Base-by-base conservation (phyloP, 805 yeast genomes). In the Wickerhamiella shivajii region DNA sequence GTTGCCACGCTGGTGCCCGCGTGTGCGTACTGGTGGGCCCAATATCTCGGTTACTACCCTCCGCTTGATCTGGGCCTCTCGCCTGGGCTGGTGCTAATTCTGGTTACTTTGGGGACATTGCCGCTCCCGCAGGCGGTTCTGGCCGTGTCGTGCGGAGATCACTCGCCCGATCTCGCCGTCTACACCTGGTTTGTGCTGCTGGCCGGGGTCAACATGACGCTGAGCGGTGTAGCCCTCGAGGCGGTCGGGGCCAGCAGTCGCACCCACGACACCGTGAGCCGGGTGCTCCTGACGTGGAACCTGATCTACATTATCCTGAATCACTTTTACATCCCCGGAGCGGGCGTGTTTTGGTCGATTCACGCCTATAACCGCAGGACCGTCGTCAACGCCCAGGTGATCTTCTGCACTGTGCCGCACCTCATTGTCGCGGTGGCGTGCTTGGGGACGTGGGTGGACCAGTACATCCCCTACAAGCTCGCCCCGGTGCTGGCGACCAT, bases 11-110 rank as follows among this genome's bases (percentile, higher is more conserved):
- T n/a, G 10, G 25, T 24, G 3, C 24, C 29, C 28, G 29, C 20
- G 6, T 31, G 34, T 20, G 27, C 29, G 6, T 11, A 24, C 10
- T 31, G 34, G 34, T 31, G 34, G 34, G 21, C 21, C 6, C 25
- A 23, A 10, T 31, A 11, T 25, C 14, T 19, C 3, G 25, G 34
- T 9, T 19, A 15, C 13, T n/a, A 18, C n/a, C 18, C 25, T 10
- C 11, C 14, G 3, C 11, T 12, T 24, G 21, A 19, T 7, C 3
- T 19, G 10, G 6, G 14, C n/a, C 21, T 10, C 5, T 2, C 24
- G 3, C 2, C n/a, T 12, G 21, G 18, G 9, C 16, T 20, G 12
- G 16, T 14, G 18, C n/a, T 26, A 16, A 17, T 23, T 13, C 7
- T 25, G 18, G 13, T 25, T n/a, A 29, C 34, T 6, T 18, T 13